Percentiles rank a stretch among this genome's conserved stretches.
phyloP scores from a whole-genome alignment of 441 rosid species.

The Brassica balearica region DNA sequence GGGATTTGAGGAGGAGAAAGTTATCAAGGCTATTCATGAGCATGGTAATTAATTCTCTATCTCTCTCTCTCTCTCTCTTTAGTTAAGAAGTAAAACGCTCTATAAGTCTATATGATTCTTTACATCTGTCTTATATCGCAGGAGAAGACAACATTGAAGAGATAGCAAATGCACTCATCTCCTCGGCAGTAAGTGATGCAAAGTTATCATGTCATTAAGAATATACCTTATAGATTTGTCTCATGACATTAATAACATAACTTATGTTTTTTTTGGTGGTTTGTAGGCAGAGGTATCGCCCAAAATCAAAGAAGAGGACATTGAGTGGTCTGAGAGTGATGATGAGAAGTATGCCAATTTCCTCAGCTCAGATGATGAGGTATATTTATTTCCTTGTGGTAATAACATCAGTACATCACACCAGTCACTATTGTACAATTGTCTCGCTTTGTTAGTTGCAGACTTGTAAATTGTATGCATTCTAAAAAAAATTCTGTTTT shows the following conservation, averaged over 20 bases:
- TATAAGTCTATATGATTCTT: not conserved
- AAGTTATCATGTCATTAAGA: not conserved
- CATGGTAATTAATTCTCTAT: slow-evolving; percentile 59
- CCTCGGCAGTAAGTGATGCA: slow-evolving; percentile 54
- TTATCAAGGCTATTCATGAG: slow-evolving; percentile 66
- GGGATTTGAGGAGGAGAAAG: slow-evolving; percentile 73
- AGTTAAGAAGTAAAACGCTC: not conserved
- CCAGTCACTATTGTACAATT: not conserved
- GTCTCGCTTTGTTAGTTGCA: slow-evolving; percentile 7
- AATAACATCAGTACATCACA: not conserved
- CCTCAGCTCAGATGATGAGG: slow-evolving; percentile 66
- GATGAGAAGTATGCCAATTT: slow-evolving; percentile 63
- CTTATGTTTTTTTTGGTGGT: slow-evolving; percentile 6
- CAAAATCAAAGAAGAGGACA: slow-evolving; percentile 47
- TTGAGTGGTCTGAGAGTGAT: slow-evolving; percentile 53
- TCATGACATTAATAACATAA: not conserved
- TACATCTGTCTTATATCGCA: slow-evolving; percentile 41
- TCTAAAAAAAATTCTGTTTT: not conserved
- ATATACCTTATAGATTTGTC: not conserved
- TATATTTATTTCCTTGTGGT: slow-evolving; percentile 25
- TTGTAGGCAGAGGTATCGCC: slow-evolving; percentile 65
- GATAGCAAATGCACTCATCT: slow-evolving; percentile 69
- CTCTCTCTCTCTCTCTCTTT: not conserved
- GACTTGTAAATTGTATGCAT: not conserved
- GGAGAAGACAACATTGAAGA: slow-evolving; percentile 69